Evolutionary conservation across 2,329 filamentous ascomycete species (phyloP), one percentile per base, ranked within the genome.

Genomic region (Chrysoporthe deuterocubensis): DNA sequence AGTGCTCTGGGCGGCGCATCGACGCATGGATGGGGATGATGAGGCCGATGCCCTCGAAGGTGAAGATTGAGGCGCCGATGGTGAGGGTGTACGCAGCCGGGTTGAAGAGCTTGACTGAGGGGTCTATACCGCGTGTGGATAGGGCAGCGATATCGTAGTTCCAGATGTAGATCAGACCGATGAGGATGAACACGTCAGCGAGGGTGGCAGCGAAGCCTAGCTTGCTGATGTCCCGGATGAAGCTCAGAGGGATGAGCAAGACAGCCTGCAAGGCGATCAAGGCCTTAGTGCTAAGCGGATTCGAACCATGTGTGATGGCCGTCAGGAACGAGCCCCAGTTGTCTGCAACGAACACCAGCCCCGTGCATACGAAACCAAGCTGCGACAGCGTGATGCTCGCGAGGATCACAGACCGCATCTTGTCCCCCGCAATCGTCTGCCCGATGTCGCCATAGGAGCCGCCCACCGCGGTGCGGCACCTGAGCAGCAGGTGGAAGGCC

Each of bases 11-110:
- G 67, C 89, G 82, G 73, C 86, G 87, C 91, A 93, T 93, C 67
- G 88, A 90, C 9, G 89, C 90, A 75, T 93, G 90, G 65, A 93
- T 93, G 0, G 91, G 91, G 9, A 93, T 81, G 71, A 93, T 92
- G 34, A 93, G 85, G 0, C 91, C 91, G 59, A 93, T 93, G 60
- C 91, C 91, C 75, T 93, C 91, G 72, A 92, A 93, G 0, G 91
- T 92, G 79, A 93, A 93, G 74, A 93, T 92, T 48, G 90, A 88
- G 1, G 89, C 87, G 64, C 91, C 91, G 60, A 93, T 85, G 37
- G 90, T 93, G 65, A 93, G 81, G 0, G 91, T 90, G 75, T 90
- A 93, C 66, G 86, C 83, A 37, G 82, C 80, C 0, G 90, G 87
- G 76, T 93, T 93, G 83, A 93, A 92, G 16, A 91, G 81, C 62